A percentile compares a stretch with the other conserved stretches of the same genome.
phyloP scores from a whole-genome alignment of 768 basidiomycete species.

The Tricholoma flavovirens region DNA sequence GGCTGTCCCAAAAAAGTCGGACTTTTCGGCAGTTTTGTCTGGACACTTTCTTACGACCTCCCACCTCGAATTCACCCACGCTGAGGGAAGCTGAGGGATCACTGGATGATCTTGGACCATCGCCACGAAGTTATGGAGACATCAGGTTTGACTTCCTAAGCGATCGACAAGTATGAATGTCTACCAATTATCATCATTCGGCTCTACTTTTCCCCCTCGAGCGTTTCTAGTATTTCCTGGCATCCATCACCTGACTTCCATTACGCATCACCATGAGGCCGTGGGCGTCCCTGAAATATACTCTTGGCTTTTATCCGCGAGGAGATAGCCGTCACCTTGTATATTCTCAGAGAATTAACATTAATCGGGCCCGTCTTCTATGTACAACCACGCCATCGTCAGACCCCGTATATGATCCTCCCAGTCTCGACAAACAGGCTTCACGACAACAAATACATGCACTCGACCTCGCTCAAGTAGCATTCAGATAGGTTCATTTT shows the following conservation, averaged over 20 bases:
- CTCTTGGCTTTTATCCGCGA: conserved; percentile 36
- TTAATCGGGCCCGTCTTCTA: too few species aligned
- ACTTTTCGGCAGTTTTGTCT: too few species aligned
- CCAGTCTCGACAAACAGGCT: too few species aligned
- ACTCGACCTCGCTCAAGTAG: too few species aligned
- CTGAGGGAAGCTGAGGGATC: too few species aligned
- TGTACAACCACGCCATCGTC: too few species aligned
- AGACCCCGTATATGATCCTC: too few species aligned
- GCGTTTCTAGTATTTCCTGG: conserved; percentile 29
- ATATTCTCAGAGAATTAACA: conserved; percentile 37
- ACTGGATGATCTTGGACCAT: conserved; percentile 43
- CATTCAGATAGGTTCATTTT: too few species aligned
- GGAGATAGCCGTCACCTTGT: conserved; percentile 34
- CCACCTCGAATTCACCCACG: too few species aligned
- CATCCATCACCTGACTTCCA: conserved; percentile 42
- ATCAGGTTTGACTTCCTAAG: conserved; percentile 21
- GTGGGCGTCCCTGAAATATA: conserved; percentile 31
- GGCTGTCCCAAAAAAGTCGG: too few species aligned
- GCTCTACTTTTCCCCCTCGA: conserved; percentile 12
- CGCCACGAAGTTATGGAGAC: conserved; percentile 28
- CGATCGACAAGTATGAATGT: conserved; percentile 10
- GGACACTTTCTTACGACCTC: too few species aligned
- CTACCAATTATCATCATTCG: conserved; percentile 30
- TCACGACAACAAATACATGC: too few species aligned
- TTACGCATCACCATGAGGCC: conserved; percentile 28